These are phyloP conservation scores for Metschnikowia aberdeeniae DNA, from an alignment of 805 yeast genomes.

Conservation along the genomic window DNA sequence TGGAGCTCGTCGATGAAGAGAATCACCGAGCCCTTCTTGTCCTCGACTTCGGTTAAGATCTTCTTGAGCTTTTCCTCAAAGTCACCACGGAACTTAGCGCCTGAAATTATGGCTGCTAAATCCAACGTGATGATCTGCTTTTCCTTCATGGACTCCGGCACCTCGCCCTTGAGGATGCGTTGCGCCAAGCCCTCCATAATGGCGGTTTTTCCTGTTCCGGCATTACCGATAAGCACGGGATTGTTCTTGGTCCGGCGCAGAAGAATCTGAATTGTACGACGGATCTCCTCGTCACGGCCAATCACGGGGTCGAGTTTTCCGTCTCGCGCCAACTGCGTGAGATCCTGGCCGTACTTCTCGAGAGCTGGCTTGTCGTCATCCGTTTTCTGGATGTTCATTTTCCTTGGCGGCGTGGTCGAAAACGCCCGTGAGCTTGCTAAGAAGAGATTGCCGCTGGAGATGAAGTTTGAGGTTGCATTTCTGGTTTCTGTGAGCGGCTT, in stretches of 20 bases:
- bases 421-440: constrained; percentile 7
- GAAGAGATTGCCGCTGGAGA: background rate
- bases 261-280: constrained; percentile 86
- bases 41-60: constrained; percentile 80
- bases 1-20: constrained; percentile 91
- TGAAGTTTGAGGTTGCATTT: too few species aligned
- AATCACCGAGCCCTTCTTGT: constrained; percentile 68
- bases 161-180: constrained; percentile 85
- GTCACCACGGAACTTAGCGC: constrained; percentile 95
- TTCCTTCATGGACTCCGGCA: constrained; percentile 88
- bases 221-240: constrained; percentile 92
- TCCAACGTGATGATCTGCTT: constrained; percentile 82
- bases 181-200: constrained; percentile 96
- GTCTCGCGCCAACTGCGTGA: constrained; percentile 80
- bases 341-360: constrained; percentile 78
- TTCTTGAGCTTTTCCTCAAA: constrained; percentile 85
- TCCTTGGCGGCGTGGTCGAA: constrained; percentile 19
- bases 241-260: constrained; percentile 93
- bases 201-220: constrained; percentile 98
- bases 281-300: constrained; percentile 93
- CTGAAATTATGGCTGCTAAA: constrained; percentile 84
- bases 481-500: background rate
- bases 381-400: constrained; percentile 36
- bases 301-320: constrained; percentile 96
- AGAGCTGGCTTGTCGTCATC: constrained; percentile 66